Evolutionary conservation across 1,139 yeast genomes (phyloP).

Genomic region (Magnusiomyces paraingens): DNA sequence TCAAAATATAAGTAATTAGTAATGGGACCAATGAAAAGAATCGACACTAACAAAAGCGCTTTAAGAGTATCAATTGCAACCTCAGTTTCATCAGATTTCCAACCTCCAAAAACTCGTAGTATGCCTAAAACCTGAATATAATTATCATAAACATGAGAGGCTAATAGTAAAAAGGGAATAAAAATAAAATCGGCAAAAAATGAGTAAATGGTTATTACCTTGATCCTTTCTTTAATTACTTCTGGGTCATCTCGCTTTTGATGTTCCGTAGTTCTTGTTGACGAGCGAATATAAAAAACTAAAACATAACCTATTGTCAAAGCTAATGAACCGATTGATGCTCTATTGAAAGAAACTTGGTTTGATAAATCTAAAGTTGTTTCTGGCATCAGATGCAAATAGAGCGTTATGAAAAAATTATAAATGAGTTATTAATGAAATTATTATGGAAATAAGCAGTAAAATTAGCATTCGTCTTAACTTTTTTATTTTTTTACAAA

Average conservation of each 20-base stretch:
- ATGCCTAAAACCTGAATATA: constrained; percentile 21
- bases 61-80: constrained; percentile 22
- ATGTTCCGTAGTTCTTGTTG: constrained; percentile 28
- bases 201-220: constrained; percentile 34
- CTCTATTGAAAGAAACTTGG: constrained; percentile 1
- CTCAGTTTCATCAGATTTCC: constrained; percentile 15
- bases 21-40: constrained; percentile 55
- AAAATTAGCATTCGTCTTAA: too few relatives aligned
- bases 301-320: constrained; percentile 27
- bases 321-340: constrained; percentile 10
- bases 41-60: constrained; percentile 28
- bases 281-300: constrained; percentile 26
- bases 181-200: constrained; percentile 30
- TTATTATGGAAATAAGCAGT: too few relatives aligned
- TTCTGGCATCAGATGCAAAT: too few relatives aligned
- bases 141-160: constrained; percentile 16
- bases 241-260: constrained; percentile 28
- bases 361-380: not conserved
- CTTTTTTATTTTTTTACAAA: too few relatives aligned
- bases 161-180: constrained; percentile 19
- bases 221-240: constrained; percentile 38
- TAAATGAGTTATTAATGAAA: too few relatives aligned
- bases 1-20: constrained; percentile 36
- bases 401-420: too few relatives aligned
- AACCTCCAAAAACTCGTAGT: constrained; percentile 34